phyloP scores from a whole-genome alignment of 805 yeast species.

The Wickerhamiella spandovensis region DNA sequence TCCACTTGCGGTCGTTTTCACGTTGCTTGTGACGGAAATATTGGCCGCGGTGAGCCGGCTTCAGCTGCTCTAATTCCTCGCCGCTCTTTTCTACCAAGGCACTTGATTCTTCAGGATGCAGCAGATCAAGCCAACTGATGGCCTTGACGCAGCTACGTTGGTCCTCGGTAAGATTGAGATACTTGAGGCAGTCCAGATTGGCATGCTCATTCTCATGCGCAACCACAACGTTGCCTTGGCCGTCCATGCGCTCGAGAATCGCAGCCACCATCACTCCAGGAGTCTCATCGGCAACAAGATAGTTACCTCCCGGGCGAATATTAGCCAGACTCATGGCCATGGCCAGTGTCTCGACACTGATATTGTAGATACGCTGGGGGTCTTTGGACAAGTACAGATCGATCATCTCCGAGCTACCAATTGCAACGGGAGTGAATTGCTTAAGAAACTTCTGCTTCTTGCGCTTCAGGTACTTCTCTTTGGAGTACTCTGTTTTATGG shows the following conservation, averaged over 20 bases:
- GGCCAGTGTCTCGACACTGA: conserved; percentile 78
- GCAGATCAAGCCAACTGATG: conserved; percentile 64
- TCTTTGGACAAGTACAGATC: conserved; percentile 71
- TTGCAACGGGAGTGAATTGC: conserved; percentile 66
- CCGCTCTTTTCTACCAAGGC: conserved; percentile 32
- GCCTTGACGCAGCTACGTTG: conserved; percentile 42
- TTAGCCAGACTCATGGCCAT: conserved; percentile 65
- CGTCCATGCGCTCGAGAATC: conserved; percentile 78
- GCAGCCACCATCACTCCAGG: conserved; percentile 82
- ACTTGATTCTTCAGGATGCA: conserved; percentile 56
- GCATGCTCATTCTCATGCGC: conserved; percentile 92
- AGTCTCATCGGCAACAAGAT: conserved; percentile 84
- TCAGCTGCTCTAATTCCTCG: conserved; percentile 42
- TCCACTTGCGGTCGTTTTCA: conserved; percentile 28
- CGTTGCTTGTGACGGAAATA: conserved; percentile 54
- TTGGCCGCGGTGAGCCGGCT: conserved; percentile 47
- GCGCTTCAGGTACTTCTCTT: conserved; percentile 81
- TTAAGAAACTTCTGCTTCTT: conserved; percentile 85
- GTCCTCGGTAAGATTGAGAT: conserved; percentile 44
- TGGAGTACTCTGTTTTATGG: conserved; percentile 78
- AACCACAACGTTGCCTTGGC: conserved; percentile 53
- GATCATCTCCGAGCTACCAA: conserved; percentile 57
- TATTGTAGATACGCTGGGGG: conserved; percentile 52
- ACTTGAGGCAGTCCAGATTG: conserved; percentile 55
- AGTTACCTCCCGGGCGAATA: conserved; percentile 79